phyloP scores from a whole-genome alignment of 257 asterid genomes.

The Mentha longifolia region DNA sequence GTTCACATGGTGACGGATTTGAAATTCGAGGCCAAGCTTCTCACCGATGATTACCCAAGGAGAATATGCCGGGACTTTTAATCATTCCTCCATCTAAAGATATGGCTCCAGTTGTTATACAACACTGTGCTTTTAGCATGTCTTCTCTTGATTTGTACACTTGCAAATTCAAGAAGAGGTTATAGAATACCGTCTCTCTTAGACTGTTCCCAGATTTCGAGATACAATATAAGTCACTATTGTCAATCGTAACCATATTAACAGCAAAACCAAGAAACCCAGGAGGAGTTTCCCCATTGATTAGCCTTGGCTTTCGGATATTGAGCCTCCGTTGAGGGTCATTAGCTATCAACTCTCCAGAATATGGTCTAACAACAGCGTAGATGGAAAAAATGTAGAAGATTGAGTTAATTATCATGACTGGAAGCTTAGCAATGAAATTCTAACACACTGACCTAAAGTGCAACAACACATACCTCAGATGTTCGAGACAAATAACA shows the following conservation, averaged over 20 bases:
- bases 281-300: slow-evolving; percentile 66
- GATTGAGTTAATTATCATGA: background rate
- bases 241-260: slow-evolving; percentile 75
- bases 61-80: slow-evolving; percentile 47
- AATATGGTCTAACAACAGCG: slow-evolving; percentile 60
- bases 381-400: slow-evolving; percentile 14
- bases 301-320: slow-evolving; percentile 63
- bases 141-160: slow-evolving; percentile 80
- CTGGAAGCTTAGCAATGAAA: slow-evolving; percentile 24
- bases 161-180: slow-evolving; percentile 75
- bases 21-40: slow-evolving; percentile 33
- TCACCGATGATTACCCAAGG: slow-evolving; percentile 61
- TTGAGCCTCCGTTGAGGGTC: slow-evolving; percentile 84
- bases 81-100: slow-evolving; percentile 92
- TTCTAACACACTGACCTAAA: slow-evolving; percentile 26
- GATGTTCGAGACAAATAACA: slow-evolving; percentile 69
- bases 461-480: slow-evolving; percentile 49
- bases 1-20: background rate
- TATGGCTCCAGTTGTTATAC: slow-evolving; percentile 64
- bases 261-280: slow-evolving; percentile 98
- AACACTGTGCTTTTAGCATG: slow-evolving; percentile 65
- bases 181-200: slow-evolving; percentile 85
- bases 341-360: slow-evolving; percentile 63
- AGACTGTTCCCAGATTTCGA: slow-evolving; percentile 57
- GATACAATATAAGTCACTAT: slow-evolving; percentile 39